Evolutionary conservation across 805 yeast genomes (phyloP).

Genomic region (Deakozyma indianensis): DNA sequence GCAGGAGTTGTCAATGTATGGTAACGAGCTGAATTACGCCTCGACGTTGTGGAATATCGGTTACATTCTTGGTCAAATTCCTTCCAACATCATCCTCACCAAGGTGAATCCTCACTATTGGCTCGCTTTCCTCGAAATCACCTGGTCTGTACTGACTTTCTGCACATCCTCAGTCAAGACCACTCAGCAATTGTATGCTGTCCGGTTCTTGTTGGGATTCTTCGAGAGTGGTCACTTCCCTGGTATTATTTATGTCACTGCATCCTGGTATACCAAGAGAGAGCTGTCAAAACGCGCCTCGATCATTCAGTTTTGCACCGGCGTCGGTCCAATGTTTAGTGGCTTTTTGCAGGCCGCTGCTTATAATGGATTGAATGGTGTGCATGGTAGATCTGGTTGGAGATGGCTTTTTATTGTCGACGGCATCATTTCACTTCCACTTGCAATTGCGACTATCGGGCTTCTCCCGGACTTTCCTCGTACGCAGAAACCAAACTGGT

Average conservation of each 20-base stretch:
- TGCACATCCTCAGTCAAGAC: slow-evolving; percentile 35
- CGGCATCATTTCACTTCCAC: slow-evolving; percentile 41
- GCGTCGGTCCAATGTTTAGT: slow-evolving; percentile 45
- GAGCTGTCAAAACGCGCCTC: slow-evolving; percentile 50
- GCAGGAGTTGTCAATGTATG: slow-evolving; percentile 36
- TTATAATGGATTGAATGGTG: slow-evolving; percentile 32
- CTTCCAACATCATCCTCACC: slow-evolving; percentile 43
- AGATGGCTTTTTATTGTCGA: slow-evolving; percentile 62
- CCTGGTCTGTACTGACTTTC: slow-evolving; percentile 56
- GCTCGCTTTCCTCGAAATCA: slow-evolving; percentile 41
- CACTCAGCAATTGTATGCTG: slow-evolving; percentile 39
- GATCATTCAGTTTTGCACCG: slow-evolving; percentile 46
- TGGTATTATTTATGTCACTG: slow-evolving; percentile 25
- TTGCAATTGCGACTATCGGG: too few species aligned
- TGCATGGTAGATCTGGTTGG: slow-evolving; percentile 47
- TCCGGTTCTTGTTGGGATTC: slow-evolving; percentile 53
- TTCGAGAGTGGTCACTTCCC: slow-evolving; percentile 61
- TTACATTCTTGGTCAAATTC: slow-evolving; percentile 43
- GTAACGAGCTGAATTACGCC: slow-evolving; percentile 45
- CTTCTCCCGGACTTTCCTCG: too few species aligned
- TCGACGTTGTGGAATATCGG: slow-evolving; percentile 48
- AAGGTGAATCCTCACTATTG: slow-evolving; percentile 39
- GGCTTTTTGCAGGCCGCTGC: slow-evolving; percentile 50
- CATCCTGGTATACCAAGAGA: slow-evolving; percentile 40
- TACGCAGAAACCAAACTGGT: too few species aligned